Conservation (phyloP, 164 flowering plant species). For the Houttuynia cordata region DNA sequence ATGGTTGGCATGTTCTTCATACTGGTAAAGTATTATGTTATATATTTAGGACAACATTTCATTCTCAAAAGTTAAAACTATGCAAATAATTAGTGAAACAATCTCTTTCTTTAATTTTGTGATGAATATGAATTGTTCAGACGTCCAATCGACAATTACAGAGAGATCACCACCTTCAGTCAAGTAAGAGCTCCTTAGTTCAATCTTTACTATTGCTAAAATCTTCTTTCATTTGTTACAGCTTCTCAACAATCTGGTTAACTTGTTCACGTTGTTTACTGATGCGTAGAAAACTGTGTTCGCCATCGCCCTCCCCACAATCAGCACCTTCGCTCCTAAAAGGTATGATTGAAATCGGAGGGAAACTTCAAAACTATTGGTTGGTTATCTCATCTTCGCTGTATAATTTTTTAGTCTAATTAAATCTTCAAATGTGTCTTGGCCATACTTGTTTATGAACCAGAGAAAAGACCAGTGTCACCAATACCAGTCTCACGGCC, state of each 20-base stretch:
- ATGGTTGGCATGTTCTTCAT: neutral
- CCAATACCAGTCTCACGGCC: neutral
- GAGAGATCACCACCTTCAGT: neutral
- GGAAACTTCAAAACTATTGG: neutral
- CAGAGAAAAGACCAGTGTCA: neutral
- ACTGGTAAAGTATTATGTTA: neutral
- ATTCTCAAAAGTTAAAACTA: neutral
- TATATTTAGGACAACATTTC: neutral
- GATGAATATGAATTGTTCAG: conserved; percentile 12
- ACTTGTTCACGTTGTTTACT: neutral
- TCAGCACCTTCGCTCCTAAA: neutral
- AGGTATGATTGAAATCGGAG: neutral
- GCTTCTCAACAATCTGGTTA: too few species aligned
- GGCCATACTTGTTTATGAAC: neutral
- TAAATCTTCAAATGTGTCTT: neutral
- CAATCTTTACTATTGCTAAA: too few species aligned
- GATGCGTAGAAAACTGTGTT: neutral
- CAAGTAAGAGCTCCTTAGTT: neutral
- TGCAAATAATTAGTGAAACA: neutral
- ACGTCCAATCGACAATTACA: conserved; percentile 2
- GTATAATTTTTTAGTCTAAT: neutral
- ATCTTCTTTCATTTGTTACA: too few species aligned
- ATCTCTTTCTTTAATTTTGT: too few species aligned
- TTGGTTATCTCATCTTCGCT: neutral
- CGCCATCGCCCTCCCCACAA: neutral